Evolutionary conservation across 1,139 yeast species (phyloP).

Genomic region (Suhomyces yuchorum): DNA sequence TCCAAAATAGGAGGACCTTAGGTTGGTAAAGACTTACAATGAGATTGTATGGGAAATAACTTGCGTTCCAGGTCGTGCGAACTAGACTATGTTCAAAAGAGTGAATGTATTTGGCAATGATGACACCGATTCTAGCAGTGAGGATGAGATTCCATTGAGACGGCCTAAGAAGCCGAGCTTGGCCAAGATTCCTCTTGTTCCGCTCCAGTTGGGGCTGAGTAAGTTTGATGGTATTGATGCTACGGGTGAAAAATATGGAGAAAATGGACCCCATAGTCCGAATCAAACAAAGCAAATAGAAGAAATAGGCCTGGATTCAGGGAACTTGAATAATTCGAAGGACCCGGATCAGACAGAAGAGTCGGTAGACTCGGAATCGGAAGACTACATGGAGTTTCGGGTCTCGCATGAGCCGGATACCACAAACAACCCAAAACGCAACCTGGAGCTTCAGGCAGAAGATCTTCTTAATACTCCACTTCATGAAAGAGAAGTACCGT

Average conservation of each 20-base stretch:
- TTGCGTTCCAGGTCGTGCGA: slow-evolving; percentile 4
- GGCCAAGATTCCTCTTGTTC: background rate
- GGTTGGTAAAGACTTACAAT: too few relatives aligned
- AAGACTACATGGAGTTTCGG: slow-evolving; percentile 7
- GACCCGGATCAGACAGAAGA: too few relatives aligned
- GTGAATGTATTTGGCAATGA: slow-evolving; percentile 16
- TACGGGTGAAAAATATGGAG: background rate
- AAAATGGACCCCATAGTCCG: background rate
- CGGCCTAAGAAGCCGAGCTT: background rate
- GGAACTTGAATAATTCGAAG: too few relatives aligned
- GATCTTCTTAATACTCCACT: slow-evolving; percentile 12
- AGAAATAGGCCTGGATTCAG: too few relatives aligned
- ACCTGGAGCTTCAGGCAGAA: background rate
- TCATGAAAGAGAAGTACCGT: slow-evolving; percentile 17
- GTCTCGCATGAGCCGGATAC: background rate
- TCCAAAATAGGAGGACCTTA: background rate
- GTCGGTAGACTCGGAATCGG: too few relatives aligned
- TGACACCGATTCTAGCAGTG: slow-evolving; percentile 10
- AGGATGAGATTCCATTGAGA: slow-evolving; percentile 7
- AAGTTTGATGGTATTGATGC: background rate
- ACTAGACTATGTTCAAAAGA: slow-evolving; percentile 12
- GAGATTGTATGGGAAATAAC: background rate
- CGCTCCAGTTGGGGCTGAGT: background rate
- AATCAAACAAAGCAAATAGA: background rate
- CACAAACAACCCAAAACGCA: background rate